Evolutionary conservation across 2,329 filamentous ascomycete genomes (phyloP), one percentile per base, ranked within the genome.

Genomic region (Colletotrichum sojae): DNA sequence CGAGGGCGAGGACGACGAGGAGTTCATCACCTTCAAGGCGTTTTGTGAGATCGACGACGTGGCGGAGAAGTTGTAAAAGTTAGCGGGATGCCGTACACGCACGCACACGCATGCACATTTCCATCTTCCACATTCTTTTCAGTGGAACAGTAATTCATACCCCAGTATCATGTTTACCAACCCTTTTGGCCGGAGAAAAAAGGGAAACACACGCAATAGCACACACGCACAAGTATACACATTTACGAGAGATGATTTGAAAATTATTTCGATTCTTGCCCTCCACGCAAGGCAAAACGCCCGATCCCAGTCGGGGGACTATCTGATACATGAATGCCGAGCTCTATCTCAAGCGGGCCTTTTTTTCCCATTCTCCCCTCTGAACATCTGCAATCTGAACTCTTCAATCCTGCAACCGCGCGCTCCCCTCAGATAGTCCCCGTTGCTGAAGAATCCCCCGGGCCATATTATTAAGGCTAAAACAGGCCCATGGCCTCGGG

Each of bases 11-110:
- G 82, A 85, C 1, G 89, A 89, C 27, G 91, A 94, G 65, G 89
- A 92, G 63, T 92, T 98, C 73, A 92, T 92, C 27, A 95, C 92
- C 0, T 99, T 97, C 85, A 96, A 95, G 83, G 96, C 95, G 0
- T 98, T 97, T 79, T 97, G 94, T 76, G 95, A 98, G 83, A 85
- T 97, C 70, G 88, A 90, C 45, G 81, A 85, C 9, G 79, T 81
- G 60, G 69, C 59, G 20, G 76, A 77, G 63, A 79, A 76, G 75
- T 69, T 78, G 62, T 78, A 63, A 71, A 5, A 22, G 60, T 13
- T 9, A 15, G 8, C 52, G 4, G 36, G 25, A 40, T 40, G 22
- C n/a, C 46, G 8, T 40, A 52, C 31, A 60, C 54, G n/a, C 40
- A 55, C 31, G 45, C 54, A 31, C 20, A 40, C 16, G 39, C 36